A percentile compares a stretch with the other conserved stretches of the same genome.
phyloP scores from a whole-genome alignment of 2,329 filamentous ascomycete genomes.

The Erysiphe neolycopersici region DNA sequence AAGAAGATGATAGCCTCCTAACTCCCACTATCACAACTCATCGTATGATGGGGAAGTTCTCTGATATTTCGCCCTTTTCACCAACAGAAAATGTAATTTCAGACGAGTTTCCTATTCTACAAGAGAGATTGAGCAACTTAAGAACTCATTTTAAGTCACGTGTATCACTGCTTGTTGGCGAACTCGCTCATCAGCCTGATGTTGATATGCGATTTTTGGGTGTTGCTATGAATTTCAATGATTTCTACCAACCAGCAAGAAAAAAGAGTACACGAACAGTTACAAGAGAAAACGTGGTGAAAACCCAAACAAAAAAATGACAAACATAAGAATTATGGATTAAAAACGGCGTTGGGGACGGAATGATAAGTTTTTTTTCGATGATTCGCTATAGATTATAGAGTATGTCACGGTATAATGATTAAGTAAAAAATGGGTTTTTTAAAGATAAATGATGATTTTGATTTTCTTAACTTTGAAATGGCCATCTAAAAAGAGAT shows the following conservation, averaged over 20 bases:
- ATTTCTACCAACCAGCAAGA: constrained; percentile 61
- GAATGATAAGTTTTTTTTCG: too few species aligned
- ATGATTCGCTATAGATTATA: too few species aligned
- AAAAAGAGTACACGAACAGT: constrained; percentile 17
- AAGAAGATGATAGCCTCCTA: constrained; percentile 11
- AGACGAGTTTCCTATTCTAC: constrained; percentile 45
- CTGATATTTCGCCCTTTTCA: constrained; percentile 9
- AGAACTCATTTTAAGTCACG: constrained; percentile 50
- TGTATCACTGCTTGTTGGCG: constrained; percentile 61
- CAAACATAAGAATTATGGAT: too few species aligned
- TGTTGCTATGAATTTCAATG: constrained; percentile 98
- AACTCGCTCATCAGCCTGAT: constrained; percentile 79
- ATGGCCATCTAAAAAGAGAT: too few species aligned
- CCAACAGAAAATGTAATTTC: constrained; percentile 16
- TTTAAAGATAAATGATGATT: too few species aligned
- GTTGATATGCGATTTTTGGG: constrained; percentile 88
- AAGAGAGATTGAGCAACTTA: constrained; percentile 44
- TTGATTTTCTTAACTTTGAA: too few species aligned
- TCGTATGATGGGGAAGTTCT: constrained; percentile 8
- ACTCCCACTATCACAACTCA: constrained; percentile 11
- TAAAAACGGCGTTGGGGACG: too few species aligned
- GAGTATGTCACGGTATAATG: too few species aligned
- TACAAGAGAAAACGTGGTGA: constrained; percentile 2
- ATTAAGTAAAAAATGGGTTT: too few species aligned
- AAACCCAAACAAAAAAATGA: neutral